These are phyloP conservation scores for Juglanconis juglandina DNA, from an alignment of 2,329 filamentous ascomycete species.

Conservation along the genomic window DNA sequence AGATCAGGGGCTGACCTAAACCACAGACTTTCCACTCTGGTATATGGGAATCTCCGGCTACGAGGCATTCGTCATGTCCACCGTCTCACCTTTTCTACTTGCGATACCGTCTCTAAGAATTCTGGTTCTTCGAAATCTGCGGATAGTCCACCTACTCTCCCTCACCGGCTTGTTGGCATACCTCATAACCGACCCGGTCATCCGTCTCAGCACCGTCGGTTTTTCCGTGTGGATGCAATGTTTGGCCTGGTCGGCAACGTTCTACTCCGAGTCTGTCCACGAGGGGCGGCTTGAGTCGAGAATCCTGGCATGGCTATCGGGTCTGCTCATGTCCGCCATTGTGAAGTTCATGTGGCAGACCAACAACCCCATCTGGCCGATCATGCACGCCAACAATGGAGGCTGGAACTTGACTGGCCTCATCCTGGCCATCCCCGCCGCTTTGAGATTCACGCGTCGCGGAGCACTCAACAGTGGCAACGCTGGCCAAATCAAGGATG, in stretches of 20 bases:
- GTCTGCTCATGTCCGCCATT: constrained; percentile 79
- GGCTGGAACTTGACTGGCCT: constrained; percentile 88
- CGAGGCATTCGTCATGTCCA: constrained; percentile 82
- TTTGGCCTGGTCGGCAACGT: constrained; percentile 78
- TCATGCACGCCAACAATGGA: constrained; percentile 84
- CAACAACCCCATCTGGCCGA: constrained; percentile 96
- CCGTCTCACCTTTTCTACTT: constrained; percentile 76
- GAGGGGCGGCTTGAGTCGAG: constrained; percentile 75
- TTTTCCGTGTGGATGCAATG: constrained; percentile 79
- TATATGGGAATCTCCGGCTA: constrained; percentile 98
- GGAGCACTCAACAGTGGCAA: constrained; percentile 46
- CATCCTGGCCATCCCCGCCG: constrained; percentile 69
- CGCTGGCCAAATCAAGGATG: constrained; percentile 42
- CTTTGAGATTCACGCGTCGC: constrained; percentile 70
- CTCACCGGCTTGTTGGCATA: constrained; percentile 74
- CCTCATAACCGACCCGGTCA: constrained; percentile 66
- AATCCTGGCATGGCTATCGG: constrained; percentile 75
- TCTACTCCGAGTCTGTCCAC: constrained; percentile 74
- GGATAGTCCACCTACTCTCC: constrained; percentile 71
- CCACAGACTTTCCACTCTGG: constrained; percentile 87
- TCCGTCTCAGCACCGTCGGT: constrained; percentile 75
- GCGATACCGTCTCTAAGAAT: constrained; percentile 66
- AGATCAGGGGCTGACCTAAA: not conserved
- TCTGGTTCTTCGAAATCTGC: constrained; percentile 65
- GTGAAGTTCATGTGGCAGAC: constrained; percentile 91